These are phyloP conservation scores for Kappamyces sp. DNA, from an alignment of 192 early-diverging fungal genomes.

Conservation along the genomic window DNA sequence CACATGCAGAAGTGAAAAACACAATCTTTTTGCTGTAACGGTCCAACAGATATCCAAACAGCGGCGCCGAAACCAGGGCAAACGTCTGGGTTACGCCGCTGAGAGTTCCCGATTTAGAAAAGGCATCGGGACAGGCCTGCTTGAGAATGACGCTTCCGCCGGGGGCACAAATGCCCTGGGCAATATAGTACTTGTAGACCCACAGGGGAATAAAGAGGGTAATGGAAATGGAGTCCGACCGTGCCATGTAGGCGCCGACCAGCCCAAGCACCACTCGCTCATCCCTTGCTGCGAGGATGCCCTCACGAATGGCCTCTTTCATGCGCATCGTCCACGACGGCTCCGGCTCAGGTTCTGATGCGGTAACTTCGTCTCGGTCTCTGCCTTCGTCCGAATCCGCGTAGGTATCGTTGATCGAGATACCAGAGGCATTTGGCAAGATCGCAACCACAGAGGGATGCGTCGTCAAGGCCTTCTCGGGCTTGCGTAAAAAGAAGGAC, in stretches of 20 bases:
- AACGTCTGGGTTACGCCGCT: constrained; percentile 58
- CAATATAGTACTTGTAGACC: constrained; percentile 57
- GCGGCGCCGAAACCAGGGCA: constrained; percentile 55
- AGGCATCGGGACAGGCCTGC: constrained; percentile 35
- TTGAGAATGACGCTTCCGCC: constrained; percentile 15
- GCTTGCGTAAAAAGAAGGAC: not conserved
- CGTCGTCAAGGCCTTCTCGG: too few species aligned
- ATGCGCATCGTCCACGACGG: not conserved
- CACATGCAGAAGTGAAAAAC: constrained; percentile 34
- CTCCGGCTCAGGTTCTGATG: not conserved
- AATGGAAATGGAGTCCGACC: constrained; percentile 67
- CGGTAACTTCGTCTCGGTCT: not conserved
- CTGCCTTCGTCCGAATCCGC: not conserved
- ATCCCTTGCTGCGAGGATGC: constrained; percentile 55
- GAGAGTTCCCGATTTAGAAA: constrained; percentile 31
- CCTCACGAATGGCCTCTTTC: constrained; percentile 21
- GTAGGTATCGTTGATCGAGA: too few species aligned
- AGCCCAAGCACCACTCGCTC: constrained; percentile 57
- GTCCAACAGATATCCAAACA: constrained; percentile 39
- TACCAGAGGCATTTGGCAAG: too few species aligned
- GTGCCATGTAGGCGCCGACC: constrained; percentile 58
- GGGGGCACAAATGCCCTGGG: constrained; percentile 41
- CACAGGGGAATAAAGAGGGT: constrained; percentile 63
- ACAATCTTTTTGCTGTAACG: constrained; percentile 29
- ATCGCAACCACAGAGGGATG: too few species aligned